Base-by-base conservation (phyloP, 192 early-diverging fungal genomes). In the Rhizophlyctis rosea region DNA sequence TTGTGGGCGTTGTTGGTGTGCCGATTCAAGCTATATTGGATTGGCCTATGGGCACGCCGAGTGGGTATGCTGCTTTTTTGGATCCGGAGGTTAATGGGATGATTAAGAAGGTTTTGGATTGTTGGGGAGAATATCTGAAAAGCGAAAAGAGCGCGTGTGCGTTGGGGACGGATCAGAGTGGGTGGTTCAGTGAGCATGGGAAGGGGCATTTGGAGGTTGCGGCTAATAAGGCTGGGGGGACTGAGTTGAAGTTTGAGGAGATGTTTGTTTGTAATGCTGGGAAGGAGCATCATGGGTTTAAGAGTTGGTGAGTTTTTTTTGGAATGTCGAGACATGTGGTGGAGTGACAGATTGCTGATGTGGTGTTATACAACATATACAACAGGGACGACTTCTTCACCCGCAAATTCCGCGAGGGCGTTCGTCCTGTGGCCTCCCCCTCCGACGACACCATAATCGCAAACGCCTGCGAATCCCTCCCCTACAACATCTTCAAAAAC, bases 311-410 rank as follows among this genome's bases (percentile, higher is more conserved):
- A n/a, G n/a, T n/a, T n/a, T n/a, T n/a, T n/a, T n/a, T n/a, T n/a
- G n/a, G n/a, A n/a, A n/a, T n/a, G n/a, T n/a, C n/a, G n/a, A n/a
- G n/a, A n/a, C n/a, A n/a, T n/a, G n/a, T n/a, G n/a, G n/a, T n/a
- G n/a, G n/a, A n/a, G n/a, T n/a, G n/a, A n/a, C n/a, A n/a, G n/a
- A n/a, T n/a, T n/a, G n/a, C n/a, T n/a, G n/a, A n/a, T n/a, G n/a
- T n/a, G n/a, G n/a, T n/a, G n/a, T n/a, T n/a, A n/a, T n/a, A n/a
- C n/a, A n/a, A n/a, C n/a, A n/a, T n/a, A n/a, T n/a, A n/a, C n/a
- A n/a, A n/a, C n/a, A n/a, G n/a, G n/a, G 62, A 64, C 33, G 62
- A 64, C 4, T 64, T 64, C 62, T 64, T 64, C 27, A 64, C 62
- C 23, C 50, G 62, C 27, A 14, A 35, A 16, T 53, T 64, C 33